Percentiles rank a stretch among this genome's conserved stretches.
phyloP scores from a whole-genome alignment of 2,329 filamentous ascomycete genomes.

The Verticillium tricorpus region DNA sequence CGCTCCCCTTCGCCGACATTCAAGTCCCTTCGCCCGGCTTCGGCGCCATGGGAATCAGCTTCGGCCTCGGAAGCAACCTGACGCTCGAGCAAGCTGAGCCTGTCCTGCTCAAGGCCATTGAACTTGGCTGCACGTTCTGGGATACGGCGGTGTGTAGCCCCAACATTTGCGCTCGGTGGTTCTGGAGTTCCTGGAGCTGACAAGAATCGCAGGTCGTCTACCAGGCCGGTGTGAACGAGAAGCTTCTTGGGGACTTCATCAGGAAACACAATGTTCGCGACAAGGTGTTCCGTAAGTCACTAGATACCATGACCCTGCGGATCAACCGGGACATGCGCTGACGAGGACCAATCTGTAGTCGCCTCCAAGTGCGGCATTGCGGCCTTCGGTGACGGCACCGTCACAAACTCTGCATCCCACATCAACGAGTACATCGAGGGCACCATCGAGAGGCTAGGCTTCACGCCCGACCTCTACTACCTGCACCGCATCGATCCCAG shows the following conservation, averaged over 20 bases:
- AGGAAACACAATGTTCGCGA: slow-evolving; percentile 44
- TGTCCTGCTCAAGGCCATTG: slow-evolving; percentile 42
- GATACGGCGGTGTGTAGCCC: slow-evolving; percentile 36
- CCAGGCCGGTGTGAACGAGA: slow-evolving; percentile 41
- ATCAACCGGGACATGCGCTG: background rate
- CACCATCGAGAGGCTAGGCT: slow-evolving; percentile 42
- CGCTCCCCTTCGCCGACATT: slow-evolving; percentile 31
- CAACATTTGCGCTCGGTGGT: background rate
- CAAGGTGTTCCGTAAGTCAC: slow-evolving; percentile 38
- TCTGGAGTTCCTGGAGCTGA: background rate
- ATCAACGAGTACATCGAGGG: slow-evolving; percentile 44
- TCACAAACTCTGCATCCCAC: slow-evolving; percentile 40
- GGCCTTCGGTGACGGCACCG: slow-evolving; percentile 24
- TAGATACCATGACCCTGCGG: background rate
- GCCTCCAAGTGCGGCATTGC: slow-evolving; percentile 44
- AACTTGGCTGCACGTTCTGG: slow-evolving; percentile 40
- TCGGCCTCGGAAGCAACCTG: slow-evolving; percentile 35
- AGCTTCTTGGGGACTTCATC: slow-evolving; percentile 45
- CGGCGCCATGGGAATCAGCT: slow-evolving; percentile 45
- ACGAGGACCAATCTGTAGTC: slow-evolving; percentile 21
- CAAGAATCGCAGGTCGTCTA: slow-evolving; percentile 34
- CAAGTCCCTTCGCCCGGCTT: slow-evolving; percentile 39
- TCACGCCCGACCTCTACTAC: slow-evolving; percentile 40
- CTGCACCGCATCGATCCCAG: slow-evolving; percentile 39
- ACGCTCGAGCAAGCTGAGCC: slow-evolving; percentile 40